These are phyloP conservation scores for Gynochthodes officinalis DNA, from an alignment of 257 asterid genomes.

Conservation along the genomic window DNA sequence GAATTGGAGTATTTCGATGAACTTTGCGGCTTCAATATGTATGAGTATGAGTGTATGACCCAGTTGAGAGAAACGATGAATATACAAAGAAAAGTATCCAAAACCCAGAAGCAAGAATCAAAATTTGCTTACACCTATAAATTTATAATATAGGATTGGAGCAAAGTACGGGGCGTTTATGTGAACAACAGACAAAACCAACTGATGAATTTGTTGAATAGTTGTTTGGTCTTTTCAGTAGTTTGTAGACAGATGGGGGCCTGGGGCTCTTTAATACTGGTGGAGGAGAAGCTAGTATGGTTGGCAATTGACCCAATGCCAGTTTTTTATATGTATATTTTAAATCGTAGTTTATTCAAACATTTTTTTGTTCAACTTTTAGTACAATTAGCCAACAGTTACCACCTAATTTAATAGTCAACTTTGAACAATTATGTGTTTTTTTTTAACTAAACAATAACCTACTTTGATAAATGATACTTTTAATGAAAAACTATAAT, in stretches of 20 bases:
- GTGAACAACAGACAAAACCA: constrained; percentile 2
- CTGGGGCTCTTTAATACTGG: constrained; percentile 12
- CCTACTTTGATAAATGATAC: too few relatives aligned
- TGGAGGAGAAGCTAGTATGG: neutral
- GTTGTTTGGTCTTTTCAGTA: neutral
- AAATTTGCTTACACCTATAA: neutral
- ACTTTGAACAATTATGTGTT: too few relatives aligned
- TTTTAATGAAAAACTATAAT: too few relatives aligned
- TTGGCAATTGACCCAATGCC: too few relatives aligned
- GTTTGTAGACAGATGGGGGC: neutral
- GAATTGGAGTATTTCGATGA: constrained; percentile 55
- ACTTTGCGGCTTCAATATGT: constrained; percentile 25
- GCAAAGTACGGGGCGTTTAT: neutral
- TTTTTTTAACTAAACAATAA: too few relatives aligned
- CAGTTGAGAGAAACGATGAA: constrained; percentile 30
- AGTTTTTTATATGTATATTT: too few relatives aligned
- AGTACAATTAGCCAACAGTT: too few relatives aligned
- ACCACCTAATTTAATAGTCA: too few relatives aligned
- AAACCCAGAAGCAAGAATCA: constrained; percentile 14
- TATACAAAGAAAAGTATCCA: constrained; percentile 17
- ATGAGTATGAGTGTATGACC: too few relatives aligned
- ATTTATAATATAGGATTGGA: neutral
- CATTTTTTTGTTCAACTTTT: too few relatives aligned
- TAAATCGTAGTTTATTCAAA: too few relatives aligned
- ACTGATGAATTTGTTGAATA: neutral